Conservation (phyloP, 495 filamentous ascomycete species). For the Aspergillus bertholletiae region DNA sequence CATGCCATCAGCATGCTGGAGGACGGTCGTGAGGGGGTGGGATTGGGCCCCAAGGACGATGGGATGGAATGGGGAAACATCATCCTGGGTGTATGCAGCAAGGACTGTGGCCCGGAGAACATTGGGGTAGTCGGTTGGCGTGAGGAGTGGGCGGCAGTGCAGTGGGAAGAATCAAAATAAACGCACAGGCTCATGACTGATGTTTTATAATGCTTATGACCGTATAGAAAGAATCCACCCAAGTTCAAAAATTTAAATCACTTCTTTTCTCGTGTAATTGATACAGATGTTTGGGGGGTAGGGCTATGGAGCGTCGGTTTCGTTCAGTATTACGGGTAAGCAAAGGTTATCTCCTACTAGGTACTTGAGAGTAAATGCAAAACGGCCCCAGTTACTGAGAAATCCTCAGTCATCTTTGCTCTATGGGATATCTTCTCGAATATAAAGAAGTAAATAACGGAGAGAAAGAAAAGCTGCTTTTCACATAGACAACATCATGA, state of each 20-base stretch:
- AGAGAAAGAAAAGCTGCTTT: slow-evolving; percentile 3
- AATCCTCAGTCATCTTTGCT: slow-evolving; percentile 3
- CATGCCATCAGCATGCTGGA: slow-evolving; percentile 89
- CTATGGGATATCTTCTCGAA: slow-evolving; percentile 6
- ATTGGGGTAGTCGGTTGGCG: slow-evolving; percentile 61
- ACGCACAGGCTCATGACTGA: background rate
- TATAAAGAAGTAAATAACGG: slow-evolving; percentile 1
- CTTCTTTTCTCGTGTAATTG: too few species aligned
- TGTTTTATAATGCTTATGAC: slow-evolving; percentile 1
- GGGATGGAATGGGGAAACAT: slow-evolving; percentile 99
- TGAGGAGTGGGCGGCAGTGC: slow-evolving; percentile 95
- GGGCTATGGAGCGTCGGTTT: too few species aligned
- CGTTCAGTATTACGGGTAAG: too few species aligned
- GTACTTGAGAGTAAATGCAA: background rate
- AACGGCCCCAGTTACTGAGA: background rate
- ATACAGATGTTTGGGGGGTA: too few species aligned
- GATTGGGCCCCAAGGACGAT: slow-evolving; percentile 38
- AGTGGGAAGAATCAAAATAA: slow-evolving; percentile 79
- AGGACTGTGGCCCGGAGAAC: slow-evolving; percentile 59
- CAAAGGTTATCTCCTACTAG: too few species aligned
- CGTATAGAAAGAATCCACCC: background rate
- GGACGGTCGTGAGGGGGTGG: slow-evolving; percentile 66
- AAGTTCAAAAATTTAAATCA: background rate
- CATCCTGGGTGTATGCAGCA: slow-evolving; percentile 79
- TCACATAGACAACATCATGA: slow-evolving; percentile 7